A percentile compares a stretch with the other conserved stretches of the same genome.
These are phyloP conservation scores for Rachicladosporium sp. DNA, from an alignment of 2,329 filamentous ascomycete genomes.

Conservation along the genomic window DNA sequence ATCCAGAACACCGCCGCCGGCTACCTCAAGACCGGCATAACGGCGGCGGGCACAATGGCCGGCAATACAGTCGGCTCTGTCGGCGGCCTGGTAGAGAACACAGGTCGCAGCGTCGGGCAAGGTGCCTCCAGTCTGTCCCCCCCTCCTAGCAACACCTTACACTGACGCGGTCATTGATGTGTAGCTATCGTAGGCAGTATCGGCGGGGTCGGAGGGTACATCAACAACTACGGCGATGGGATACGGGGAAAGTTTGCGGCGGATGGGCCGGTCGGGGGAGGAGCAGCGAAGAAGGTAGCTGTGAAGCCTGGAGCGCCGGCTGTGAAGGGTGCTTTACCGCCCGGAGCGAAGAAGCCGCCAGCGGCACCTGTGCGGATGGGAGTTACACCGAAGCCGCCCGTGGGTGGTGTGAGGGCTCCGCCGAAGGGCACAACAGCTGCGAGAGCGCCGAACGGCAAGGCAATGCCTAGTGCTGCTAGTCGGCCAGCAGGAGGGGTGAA, in stretches of 20 bases:
- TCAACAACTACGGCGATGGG: slow-evolving; percentile 23
- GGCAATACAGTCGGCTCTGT: slow-evolving; percentile 26
- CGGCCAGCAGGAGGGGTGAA: not conserved
- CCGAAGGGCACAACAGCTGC: no score
- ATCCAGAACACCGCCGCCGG: slow-evolving; percentile 20
- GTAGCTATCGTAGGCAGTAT: slow-evolving; percentile 24
- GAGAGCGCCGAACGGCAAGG: slow-evolving; percentile 1
- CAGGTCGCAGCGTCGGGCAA: slow-evolving; percentile 21
- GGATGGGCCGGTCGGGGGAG: slow-evolving; percentile 14
- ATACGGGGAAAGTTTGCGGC: slow-evolving; percentile 21
- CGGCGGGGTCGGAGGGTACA: slow-evolving; percentile 20
- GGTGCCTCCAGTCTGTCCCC: slow-evolving; percentile 16
- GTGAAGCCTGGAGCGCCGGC: slow-evolving; percentile 1
- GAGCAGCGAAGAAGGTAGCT: slow-evolving; percentile 4
- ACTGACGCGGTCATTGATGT: slow-evolving; percentile 11
- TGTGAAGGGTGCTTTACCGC: not conserved
- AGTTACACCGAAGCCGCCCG: no score
- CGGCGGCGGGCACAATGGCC: slow-evolving; percentile 25
- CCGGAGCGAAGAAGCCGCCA: not conserved
- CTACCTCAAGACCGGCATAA: slow-evolving; percentile 22
- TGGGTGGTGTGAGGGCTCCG: not conserved
- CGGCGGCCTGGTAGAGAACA: slow-evolving; percentile 21
- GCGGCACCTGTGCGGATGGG: no score
- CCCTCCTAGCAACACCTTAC: slow-evolving; percentile 1
- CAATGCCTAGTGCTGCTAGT: not conserved